phyloP scores from a whole-genome alignment of 1,284 basidiomycete species.

The Schizophyllum amplum region DNA sequence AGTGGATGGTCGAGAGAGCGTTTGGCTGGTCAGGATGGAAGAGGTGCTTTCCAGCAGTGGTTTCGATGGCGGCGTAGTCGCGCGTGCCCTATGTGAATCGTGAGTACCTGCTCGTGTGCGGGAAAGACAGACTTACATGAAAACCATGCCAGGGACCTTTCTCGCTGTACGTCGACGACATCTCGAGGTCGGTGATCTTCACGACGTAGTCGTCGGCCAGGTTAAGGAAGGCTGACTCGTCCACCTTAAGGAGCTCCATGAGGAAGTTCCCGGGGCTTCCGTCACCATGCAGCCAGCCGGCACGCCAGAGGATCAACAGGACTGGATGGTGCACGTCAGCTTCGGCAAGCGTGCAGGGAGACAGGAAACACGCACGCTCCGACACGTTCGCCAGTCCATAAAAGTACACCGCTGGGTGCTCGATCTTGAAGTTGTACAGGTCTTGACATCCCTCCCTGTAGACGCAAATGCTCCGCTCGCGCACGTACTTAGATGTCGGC shows the following conservation, averaged over 20 bases:
- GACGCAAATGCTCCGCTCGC: background rate
- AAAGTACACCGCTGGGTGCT: background rate
- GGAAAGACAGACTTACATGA: background rate
- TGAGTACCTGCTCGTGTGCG: no score
- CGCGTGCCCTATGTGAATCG: background rate
- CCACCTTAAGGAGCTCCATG: background rate
- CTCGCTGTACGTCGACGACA: background rate
- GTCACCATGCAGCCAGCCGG: background rate
- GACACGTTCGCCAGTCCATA: background rate
- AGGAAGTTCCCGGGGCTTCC: background rate
- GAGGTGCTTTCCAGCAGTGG: background rate
- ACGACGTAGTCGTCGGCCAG: background rate
- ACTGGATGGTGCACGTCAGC: background rate
- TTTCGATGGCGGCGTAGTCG: background rate
- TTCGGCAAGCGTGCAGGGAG: no score
- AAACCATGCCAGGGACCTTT: background rate
- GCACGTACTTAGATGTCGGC: background rate
- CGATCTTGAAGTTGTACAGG: slow-evolving; percentile 1
- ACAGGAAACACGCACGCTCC: background rate
- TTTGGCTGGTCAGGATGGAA: background rate
- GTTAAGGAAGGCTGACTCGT: no score
- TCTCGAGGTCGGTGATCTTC: background rate
- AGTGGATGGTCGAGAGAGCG: background rate
- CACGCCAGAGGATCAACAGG: background rate
- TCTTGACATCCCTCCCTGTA: background rate